Evolutionary conservation across 257 asterid species (phyloP).

Genomic region (Nicotiana obtusifolia): DNA sequence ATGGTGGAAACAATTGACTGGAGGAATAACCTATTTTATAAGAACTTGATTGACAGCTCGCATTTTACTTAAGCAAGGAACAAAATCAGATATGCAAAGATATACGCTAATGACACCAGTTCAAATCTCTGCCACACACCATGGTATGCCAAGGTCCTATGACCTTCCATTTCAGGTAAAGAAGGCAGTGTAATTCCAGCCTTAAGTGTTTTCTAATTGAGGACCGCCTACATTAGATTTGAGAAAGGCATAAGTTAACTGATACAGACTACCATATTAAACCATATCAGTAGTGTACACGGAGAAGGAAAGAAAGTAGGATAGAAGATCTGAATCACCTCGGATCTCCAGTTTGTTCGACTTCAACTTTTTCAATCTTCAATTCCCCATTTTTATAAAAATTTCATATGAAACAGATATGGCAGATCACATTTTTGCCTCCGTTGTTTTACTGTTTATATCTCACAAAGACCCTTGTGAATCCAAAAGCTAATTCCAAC

Average conservation of each 20-base stretch:
- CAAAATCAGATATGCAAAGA: neutral
- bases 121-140: neutral
- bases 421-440: neutral
- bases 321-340: neutral
- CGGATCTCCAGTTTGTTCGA: neutral
- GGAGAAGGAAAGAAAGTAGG: neutral
- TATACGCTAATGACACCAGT: neutral
- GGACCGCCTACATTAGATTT: neutral
- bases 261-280: neutral
- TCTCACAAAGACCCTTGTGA: neutral
- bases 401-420: neutral
- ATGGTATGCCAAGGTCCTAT: neutral
- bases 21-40: neutral
- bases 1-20: neutral
- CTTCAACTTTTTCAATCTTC: neutral
- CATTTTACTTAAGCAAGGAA: neutral
- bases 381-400: neutral
- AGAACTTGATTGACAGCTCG: neutral
- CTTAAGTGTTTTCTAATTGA: neutral
- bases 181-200: neutral
- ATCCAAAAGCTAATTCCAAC: neutral
- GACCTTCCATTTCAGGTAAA: neutral
- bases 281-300: neutral
- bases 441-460: neutral
- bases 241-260: neutral